These are phyloP conservation scores for Collybia nuda DNA, from an alignment of 768 basidiomycete species.

Conservation along the genomic window DNA sequence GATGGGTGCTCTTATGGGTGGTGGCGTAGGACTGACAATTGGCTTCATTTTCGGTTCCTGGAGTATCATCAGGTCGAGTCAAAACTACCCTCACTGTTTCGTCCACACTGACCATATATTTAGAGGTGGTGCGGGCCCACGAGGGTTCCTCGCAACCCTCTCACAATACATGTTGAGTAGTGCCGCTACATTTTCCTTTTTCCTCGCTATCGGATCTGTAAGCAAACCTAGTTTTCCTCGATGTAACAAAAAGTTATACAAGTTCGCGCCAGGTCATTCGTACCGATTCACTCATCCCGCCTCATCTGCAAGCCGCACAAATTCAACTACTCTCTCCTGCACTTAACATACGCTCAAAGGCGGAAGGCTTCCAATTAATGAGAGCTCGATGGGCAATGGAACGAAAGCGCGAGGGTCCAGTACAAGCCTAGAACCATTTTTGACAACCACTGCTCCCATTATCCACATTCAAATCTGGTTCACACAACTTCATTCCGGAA, in stretches of 20 bases:
- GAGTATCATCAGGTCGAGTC: conserved; percentile 79
- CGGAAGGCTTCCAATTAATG: conserved; percentile 70
- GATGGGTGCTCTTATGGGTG: conserved; percentile 92
- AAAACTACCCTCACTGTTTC: neutral
- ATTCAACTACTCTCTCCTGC: conserved; percentile 56
- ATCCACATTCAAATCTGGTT: too few species aligned
- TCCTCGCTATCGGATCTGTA: conserved; percentile 93
- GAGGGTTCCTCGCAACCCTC: conserved; percentile 86
- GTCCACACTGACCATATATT: conserved; percentile 3
- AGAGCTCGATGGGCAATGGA: conserved; percentile 77
- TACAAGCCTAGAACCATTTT: conserved; percentile 5
- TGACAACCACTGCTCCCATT: too few species aligned
- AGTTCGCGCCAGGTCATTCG: conserved; percentile 73
- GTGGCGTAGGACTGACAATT: conserved; percentile 92
- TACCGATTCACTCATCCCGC: conserved; percentile 63
- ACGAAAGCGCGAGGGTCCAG: conserved; percentile 30
- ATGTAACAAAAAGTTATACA: neutral
- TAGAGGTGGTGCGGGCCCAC: conserved; percentile 88
- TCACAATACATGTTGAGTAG: conserved; percentile 99
- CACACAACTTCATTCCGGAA: too few species aligned
- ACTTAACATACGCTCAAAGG: conserved; percentile 53
- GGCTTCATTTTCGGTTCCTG: conserved; percentile 97
- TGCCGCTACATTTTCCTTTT: conserved; percentile 96
- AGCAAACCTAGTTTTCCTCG: conserved; percentile 17
- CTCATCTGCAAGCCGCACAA: conserved; percentile 64